Percentiles rank a stretch among this genome's conserved stretches.
Conservation (phyloP, 441 rosid genomes). For the Adansonia madagascariensis region DNA sequence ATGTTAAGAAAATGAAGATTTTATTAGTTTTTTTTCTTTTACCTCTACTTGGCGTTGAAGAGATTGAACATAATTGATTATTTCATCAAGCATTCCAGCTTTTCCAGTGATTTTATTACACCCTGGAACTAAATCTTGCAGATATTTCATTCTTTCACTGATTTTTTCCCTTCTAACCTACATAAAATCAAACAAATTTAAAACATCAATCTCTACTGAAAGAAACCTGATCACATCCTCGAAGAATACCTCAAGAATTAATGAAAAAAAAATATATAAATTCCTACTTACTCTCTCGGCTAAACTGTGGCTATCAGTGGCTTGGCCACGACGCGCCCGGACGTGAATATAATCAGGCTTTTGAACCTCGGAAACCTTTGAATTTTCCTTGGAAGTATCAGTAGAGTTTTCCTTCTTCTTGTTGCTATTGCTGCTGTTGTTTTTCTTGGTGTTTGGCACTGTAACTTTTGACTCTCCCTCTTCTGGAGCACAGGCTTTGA, state of each 20-base stretch:
- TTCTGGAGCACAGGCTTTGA: slow-evolving; percentile 51
- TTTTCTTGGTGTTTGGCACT: slow-evolving; percentile 32
- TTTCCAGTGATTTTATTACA: slow-evolving; percentile 79
- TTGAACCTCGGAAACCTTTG: slow-evolving; percentile 59
- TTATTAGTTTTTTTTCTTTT: not conserved
- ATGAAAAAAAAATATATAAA: not conserved
- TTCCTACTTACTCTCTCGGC: slow-evolving; percentile 77
- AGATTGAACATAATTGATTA: slow-evolving; percentile 84
- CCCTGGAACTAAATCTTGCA: slow-evolving; percentile 84
- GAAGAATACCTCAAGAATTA: no score
- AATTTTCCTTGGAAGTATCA: slow-evolving; percentile 55
- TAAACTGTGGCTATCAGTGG: slow-evolving; percentile 92
- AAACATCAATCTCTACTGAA: not conserved
- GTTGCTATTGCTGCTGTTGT: slow-evolving; percentile 31
- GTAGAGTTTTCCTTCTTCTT: slow-evolving; percentile 43
- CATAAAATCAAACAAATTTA: slow-evolving; percentile 10
- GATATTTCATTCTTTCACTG: slow-evolving; percentile 82
- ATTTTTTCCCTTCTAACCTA: slow-evolving; percentile 90
- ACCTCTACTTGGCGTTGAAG: slow-evolving; percentile 82
- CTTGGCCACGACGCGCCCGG: slow-evolving; percentile 90
- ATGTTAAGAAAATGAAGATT: not conserved
- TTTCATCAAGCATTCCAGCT: slow-evolving; percentile 92
- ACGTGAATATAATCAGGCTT: slow-evolving; percentile 88
- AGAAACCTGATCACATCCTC: no score
- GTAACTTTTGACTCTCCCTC: slow-evolving; percentile 53